Evolutionary conservation across 2,329 filamentous ascomycete genomes (phyloP), one percentile per base, ranked within the genome.

Genomic region (Fusarium chuoi): DNA sequence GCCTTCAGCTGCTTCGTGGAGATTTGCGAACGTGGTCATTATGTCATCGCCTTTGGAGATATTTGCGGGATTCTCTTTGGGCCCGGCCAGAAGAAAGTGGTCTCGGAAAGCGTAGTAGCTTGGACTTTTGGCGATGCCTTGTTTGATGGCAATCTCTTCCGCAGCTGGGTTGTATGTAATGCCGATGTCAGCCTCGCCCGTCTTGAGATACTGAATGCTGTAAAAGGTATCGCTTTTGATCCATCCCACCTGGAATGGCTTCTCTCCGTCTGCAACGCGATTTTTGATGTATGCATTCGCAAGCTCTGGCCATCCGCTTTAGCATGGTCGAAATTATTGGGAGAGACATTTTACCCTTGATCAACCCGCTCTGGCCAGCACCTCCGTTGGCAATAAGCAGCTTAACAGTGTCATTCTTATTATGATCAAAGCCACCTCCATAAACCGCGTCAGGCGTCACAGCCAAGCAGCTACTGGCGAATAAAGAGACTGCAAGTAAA

Each of bases 151-250:
- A 39, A 85, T 82, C 22, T 81, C 68, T 74, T 87, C 85, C 0
- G 85, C 85, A 5, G 79, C 76, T 10, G 79, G 76, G 44, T 80
- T 81, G 78, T 87, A 87, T 1, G 85, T 86, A 58, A 87, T 87
- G 8, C 82, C 84, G 1, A 86, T 78, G 56, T 87, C 85, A 30
- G 83, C 78, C 30, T 78, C 79, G 22, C 82, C 81, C 4, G 77
- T 74, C 57, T 82, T 78, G 26, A 87, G 81, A 60, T 84, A 82
- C 60, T 84, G 81, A 71, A 87, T 86, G 26, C 81, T 83, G 61
- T 83, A 82, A 1, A 83, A 85, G 1, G 85, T 87, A 65, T 87
- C 85, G 41, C 82, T 83, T 48, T 82, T 81, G 58, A 84, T 82
- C 85, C 85, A 87, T 26, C 80, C 85, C 11, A 87, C 81, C 17